These are phyloP conservation scores for Fusarium miscanthi DNA, from an alignment of 2,329 filamentous ascomycete species.

Conservation along the genomic window DNA sequence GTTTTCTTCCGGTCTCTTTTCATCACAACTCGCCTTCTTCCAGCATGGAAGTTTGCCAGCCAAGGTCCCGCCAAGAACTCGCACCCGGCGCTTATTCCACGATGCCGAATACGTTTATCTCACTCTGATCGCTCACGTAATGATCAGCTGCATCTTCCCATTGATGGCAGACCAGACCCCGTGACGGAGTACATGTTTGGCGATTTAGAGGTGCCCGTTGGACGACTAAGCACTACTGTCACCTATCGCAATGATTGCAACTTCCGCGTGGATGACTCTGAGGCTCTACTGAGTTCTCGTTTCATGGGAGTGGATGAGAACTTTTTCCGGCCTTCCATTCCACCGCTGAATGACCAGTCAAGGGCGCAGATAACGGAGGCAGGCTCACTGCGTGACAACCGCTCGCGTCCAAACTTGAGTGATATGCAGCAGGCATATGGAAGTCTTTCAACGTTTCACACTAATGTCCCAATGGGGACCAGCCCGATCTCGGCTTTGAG, in stretches of 20 bases:
- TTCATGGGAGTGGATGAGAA: slow-evolving; percentile 93
- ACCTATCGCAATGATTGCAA: slow-evolving; percentile 89
- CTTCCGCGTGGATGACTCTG: slow-evolving; percentile 91
- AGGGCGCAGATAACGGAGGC: slow-evolving; percentile 62
- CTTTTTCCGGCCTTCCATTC: slow-evolving; percentile 83
- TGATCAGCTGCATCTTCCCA: slow-evolving; percentile 70
- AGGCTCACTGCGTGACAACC: slow-evolving; percentile 79
- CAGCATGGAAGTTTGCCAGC: slow-evolving; percentile 84
- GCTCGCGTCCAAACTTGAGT: slow-evolving; percentile 57
- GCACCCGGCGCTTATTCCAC: slow-evolving; percentile 75
- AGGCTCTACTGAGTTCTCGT: slow-evolving; percentile 88
- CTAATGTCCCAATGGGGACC: slow-evolving; percentile 79
- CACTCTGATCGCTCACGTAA: slow-evolving; percentile 64
- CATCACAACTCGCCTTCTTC: slow-evolving; percentile 82
- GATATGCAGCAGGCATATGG: slow-evolving; percentile 86
- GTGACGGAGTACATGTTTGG: slow-evolving; percentile 84
- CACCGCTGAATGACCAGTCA: slow-evolving; percentile 60
- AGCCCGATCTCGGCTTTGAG: slow-evolving; percentile 88
- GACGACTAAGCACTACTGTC: slow-evolving; percentile 83
- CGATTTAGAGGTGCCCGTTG: slow-evolving; percentile 86
- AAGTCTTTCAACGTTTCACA: slow-evolving; percentile 89
- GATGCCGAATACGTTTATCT: slow-evolving; percentile 80
- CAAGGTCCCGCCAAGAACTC: slow-evolving; percentile 78
- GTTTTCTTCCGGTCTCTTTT: slow-evolving; percentile 93
- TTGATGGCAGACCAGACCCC: slow-evolving; percentile 52